Evolutionary conservation across 495 filamentous ascomycete genomes (phyloP).

Genomic region (Penicillium alfredii): DNA sequence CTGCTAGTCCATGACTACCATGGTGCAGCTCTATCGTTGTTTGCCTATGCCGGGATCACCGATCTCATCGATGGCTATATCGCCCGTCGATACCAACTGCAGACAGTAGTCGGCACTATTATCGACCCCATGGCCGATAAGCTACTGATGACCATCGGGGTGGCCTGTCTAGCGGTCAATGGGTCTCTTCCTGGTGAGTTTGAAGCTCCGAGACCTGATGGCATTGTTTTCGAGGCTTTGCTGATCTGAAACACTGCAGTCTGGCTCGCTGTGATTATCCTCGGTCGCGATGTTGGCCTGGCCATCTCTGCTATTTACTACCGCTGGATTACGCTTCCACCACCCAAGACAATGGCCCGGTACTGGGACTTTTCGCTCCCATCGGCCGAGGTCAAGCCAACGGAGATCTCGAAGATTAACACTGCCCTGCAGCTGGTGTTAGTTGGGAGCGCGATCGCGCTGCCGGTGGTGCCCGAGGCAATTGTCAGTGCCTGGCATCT

Average conservation of each 20-base stretch:
- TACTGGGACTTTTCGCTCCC: constrained; percentile 98
- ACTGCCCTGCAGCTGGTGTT: constrained; percentile 74
- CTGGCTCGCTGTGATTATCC: constrained; percentile 80
- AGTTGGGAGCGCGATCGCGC: constrained; percentile 68
- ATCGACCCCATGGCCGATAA: constrained; percentile 98
- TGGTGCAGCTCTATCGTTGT: constrained; percentile 69
- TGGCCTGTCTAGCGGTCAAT: constrained; percentile 73
- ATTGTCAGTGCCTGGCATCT: constrained; percentile 45
- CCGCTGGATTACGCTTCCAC: constrained; percentile 86
- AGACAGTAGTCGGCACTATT: constrained; percentile 93
- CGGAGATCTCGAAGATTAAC: constrained; percentile 84
- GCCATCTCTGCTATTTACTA: constrained; percentile 90
- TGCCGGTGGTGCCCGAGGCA: constrained; percentile 56
- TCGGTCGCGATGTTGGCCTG: constrained; percentile 83
- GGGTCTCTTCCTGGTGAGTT: constrained; percentile 69
- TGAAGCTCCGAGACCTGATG: background rate
- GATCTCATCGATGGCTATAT: constrained; percentile 92
- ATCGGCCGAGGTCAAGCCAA: constrained; percentile 87
- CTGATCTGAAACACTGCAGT: constrained; percentile 39
- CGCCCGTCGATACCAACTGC: constrained; percentile 75
- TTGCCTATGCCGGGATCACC: constrained; percentile 85
- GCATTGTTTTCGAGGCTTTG: too few species aligned
- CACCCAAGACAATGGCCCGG: constrained; percentile 83
- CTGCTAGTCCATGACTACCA: constrained; percentile 79
- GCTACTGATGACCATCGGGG: constrained; percentile 85